A percentile compares a stretch with the other conserved stretches of the same genome.
Conservation (phyloP, 1,139 yeast species). For the Zygosaccharomyces pseudobailii region DNA sequence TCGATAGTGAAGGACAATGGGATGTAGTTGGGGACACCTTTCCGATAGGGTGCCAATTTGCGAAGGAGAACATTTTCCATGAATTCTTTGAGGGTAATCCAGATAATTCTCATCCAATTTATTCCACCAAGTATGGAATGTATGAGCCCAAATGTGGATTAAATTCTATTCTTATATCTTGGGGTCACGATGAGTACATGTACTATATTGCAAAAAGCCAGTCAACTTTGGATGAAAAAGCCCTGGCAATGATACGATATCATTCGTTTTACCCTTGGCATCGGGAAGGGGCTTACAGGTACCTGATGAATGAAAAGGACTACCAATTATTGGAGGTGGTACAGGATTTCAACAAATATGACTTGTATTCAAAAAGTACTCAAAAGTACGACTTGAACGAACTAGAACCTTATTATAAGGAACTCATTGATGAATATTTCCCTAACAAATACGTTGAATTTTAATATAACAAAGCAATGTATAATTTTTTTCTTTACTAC, state of each 20-base stretch:
- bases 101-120: slow-evolving; percentile 58
- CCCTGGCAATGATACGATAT: slow-evolving; percentile 68
- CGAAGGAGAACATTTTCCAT: slow-evolving; percentile 55
- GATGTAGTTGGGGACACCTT: slow-evolving; percentile 81
- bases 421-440: slow-evolving; percentile 62
- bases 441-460: slow-evolving; percentile 55
- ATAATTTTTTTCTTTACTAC: background rate
- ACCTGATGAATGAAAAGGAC: slow-evolving; percentile 64
- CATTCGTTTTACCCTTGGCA: slow-evolving; percentile 79
- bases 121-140: slow-evolving; percentile 62
- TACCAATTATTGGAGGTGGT: slow-evolving; percentile 59
- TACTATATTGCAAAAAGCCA: slow-evolving; percentile 64
- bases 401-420: slow-evolving; percentile 54
- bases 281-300: slow-evolving; percentile 60
- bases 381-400: slow-evolving; percentile 43
- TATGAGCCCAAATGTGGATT: slow-evolving; percentile 62
- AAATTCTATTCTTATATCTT: slow-evolving; percentile 66
- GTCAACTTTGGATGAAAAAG: slow-evolving; percentile 60
- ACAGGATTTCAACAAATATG: slow-evolving; percentile 62
- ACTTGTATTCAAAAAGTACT: slow-evolving; percentile 60
- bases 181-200: slow-evolving; percentile 82
- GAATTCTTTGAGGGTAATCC: slow-evolving; percentile 59
- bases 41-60: slow-evolving; percentile 67
- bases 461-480: slow-evolving; percentile 27
- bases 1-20: slow-evolving; percentile 73